Evolutionary conservation across 257 asterid species (phyloP).

Genomic region (Prunella vulgaris): DNA sequence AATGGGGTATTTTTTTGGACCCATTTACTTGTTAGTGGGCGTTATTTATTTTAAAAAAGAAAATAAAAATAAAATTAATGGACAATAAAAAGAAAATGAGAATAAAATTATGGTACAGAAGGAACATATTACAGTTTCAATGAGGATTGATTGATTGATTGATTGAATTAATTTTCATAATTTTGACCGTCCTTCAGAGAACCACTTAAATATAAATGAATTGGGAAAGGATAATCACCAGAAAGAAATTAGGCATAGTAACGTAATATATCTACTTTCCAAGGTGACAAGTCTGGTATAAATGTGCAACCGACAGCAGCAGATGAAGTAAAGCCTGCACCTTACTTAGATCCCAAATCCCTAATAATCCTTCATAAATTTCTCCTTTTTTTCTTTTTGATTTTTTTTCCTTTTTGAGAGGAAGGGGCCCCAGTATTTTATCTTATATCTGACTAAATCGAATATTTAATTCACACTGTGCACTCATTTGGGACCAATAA

Average conservation of each 20-base stretch:
- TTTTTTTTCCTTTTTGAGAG: too few species aligned
- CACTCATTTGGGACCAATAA: not conserved
- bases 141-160: too few species aligned
- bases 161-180: not conserved
- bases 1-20: too few species aligned
- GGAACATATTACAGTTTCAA: too few species aligned
- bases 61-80: too few species aligned
- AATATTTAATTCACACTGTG: not conserved
- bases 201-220: not conserved
- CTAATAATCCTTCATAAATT: not conserved
- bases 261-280: conserved; percentile 14
- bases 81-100: too few species aligned
- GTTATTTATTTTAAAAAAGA: too few species aligned
- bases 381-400: too few species aligned
- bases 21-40: too few species aligned
- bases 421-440: not conserved
- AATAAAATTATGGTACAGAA: too few species aligned
- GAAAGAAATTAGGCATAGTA: not conserved
- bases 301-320: conserved; percentile 26
- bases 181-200: not conserved
- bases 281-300: conserved; percentile 32
- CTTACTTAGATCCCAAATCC: conserved; percentile 27
- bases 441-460: not conserved
- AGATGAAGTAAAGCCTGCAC: conserved; percentile 22
- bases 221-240: conserved; percentile 5